A percentile compares a stretch with the other conserved stretches of the same genome.
Conservation (phyloP, 2,329 filamentous ascomycete species). For the Neopestalotiopsis sp. region DNA sequence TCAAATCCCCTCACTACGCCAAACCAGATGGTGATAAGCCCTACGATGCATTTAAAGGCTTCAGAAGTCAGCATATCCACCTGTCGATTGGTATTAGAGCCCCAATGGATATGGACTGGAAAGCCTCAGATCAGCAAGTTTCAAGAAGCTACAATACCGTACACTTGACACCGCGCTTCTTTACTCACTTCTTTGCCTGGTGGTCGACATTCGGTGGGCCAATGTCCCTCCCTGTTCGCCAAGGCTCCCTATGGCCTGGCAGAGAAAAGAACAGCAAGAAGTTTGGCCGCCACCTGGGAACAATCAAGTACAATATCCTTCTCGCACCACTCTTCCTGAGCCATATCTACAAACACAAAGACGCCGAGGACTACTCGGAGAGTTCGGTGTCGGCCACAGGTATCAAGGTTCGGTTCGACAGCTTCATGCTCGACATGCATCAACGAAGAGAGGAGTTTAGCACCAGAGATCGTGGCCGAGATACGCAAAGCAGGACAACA, state of each 20-base stretch:
- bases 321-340: conserved; percentile 93
- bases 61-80: conserved; percentile 95
- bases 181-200: conserved; percentile 98
- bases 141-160: conserved; percentile 96
- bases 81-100: conserved; percentile 91
- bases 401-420: conserved; percentile 94
- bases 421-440: conserved; percentile 96
- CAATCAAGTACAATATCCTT: conserved; percentile 95
- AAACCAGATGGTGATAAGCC: conserved; percentile 60
- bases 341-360: conserved; percentile 98
- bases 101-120: conserved; percentile 87
- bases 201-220: conserved; percentile 96
- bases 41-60: conserved; percentile 96
- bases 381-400: conserved; percentile 86
- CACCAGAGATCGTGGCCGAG: conserved; percentile 77
- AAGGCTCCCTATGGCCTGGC: conserved; percentile 89
- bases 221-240: conserved; percentile 92
- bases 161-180: conserved; percentile 92
- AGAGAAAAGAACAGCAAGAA: conserved; percentile 98
- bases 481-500: conserved; percentile 80
- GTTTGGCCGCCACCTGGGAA: conserved; percentile 95
- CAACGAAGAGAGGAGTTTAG: conserved; percentile 92
- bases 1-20: conserved; percentile 81
- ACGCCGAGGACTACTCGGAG: conserved; percentile 83
- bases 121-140: conserved; percentile 72